Conservation (phyloP, 495 filamentous ascomycete genomes). For the Penicillium lividum region DNA sequence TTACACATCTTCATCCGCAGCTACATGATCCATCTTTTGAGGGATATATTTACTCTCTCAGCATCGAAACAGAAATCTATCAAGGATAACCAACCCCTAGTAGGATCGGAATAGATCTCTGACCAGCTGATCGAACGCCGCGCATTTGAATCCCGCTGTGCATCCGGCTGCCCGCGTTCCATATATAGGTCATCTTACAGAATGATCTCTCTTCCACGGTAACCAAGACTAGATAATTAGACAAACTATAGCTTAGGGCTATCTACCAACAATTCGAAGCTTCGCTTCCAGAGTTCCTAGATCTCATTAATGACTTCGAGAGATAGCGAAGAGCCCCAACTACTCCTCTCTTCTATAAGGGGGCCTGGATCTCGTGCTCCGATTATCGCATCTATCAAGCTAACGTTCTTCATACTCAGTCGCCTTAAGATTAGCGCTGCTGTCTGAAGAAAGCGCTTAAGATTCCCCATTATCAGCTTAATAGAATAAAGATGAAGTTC, state of each 20-base stretch:
- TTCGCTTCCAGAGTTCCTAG: conserved; percentile 1
- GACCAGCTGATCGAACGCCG: too few relatives aligned
- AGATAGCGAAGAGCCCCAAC: conserved; percentile 5
- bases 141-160: too few relatives aligned
- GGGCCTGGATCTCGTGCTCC: conserved; percentile 7
- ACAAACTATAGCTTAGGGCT: conserved; percentile 4
- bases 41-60: conserved; percentile 3
- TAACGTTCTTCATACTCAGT: conserved; percentile 2
- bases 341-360: neutral
- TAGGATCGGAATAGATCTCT: too few relatives aligned
- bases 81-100: too few relatives aligned
- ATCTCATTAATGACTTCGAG: conserved; percentile 2
- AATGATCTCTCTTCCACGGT: conserved; percentile 1
- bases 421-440: conserved; percentile 7
- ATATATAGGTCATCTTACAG: conserved; percentile 1
- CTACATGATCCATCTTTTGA: conserved; percentile 8
- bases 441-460: conserved; percentile 4
- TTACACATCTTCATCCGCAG: conserved; percentile 7
- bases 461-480: conserved; percentile 3
- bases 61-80: conserved; percentile 6
- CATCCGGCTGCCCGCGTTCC: conserved; percentile 8
- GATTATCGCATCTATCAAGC: conserved; percentile 7
- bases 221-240: neutral
- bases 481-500: conserved; percentile 13
- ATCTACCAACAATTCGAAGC: conserved; percentile 9